Percentiles rank a stretch among this genome's conserved stretches.
phyloP scores from a whole-genome alignment of 1,139 yeast species.

The Pichia inconspicua region DNA sequence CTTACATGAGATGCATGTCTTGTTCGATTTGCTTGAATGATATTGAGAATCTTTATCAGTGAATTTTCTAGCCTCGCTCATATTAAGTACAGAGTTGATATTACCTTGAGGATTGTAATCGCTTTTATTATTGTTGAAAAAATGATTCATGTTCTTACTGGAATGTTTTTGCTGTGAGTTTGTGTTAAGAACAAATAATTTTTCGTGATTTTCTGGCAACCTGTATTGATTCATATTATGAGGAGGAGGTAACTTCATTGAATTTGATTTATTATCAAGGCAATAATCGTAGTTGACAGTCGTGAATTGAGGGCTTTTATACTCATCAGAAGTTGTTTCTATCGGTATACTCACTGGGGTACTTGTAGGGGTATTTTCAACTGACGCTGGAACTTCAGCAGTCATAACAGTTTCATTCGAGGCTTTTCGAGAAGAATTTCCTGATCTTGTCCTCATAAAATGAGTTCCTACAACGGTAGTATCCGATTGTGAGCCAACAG shows the following conservation, averaged over 20 bases:
- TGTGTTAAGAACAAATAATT: neutral
- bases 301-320: neutral
- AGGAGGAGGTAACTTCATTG: neutral
- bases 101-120: neutral
- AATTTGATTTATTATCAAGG: neutral
- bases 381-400: slow-evolving; percentile 16
- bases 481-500: neutral
- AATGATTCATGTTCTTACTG: neutral
- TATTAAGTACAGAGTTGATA: neutral
- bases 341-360: neutral
- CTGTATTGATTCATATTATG: neutral
- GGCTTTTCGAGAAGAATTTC: slow-evolving; percentile 1
- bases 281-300: neutral
- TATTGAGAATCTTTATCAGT: neutral
- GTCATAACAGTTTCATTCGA: slow-evolving; percentile 9
- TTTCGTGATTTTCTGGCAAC: neutral
- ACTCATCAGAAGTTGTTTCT: neutral
- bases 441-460: neutral
- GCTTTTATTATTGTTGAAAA: neutral
- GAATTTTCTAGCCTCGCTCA: neutral
- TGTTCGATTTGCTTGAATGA: slow-evolving; percentile 15
- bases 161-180: neutral
- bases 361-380: slow-evolving; percentile 7
- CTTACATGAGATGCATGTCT: slow-evolving; percentile 85
- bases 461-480: neutral